Base-by-base conservation (phyloP, 371 early-diverging fungal genomes). In the Batrachochytrium dendrobatidis region DNA sequence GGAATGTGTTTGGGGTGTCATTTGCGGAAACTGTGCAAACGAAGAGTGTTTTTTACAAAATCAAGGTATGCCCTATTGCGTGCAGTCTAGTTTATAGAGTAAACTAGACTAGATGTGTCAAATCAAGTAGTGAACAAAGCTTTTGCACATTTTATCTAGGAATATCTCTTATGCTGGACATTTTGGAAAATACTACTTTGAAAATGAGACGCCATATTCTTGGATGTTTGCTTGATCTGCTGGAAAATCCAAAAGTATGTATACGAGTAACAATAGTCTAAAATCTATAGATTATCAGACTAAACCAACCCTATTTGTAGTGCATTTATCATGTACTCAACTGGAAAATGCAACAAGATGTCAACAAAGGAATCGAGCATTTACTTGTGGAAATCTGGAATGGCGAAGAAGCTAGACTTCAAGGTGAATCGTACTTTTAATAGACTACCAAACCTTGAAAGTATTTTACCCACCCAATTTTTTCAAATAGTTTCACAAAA, bases 181-280 rank as follows among this genome's bases (percentile, higher is more conserved):
- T 71, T 17, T 49, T 75, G 12, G 64, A 68, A 50, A 34, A 24
- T 7, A 22, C 58, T 18, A 43, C 62, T 12, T 34, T 55, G 25
- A 25, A 43, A 5, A 29, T 60, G 8, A 64, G 67, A 44, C 55
- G 63, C 53, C 75, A 75, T 50, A 62, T 65, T 22, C 34, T 75
- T 12, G 72, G 75, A 1, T 69, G 70, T 30, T 17, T 71, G 31
- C 56, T 75, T 1, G 75, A 75, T 50, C 53, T 75, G 26, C 55
- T 70, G 7, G 75, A 75, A 52, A 75, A 72, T 45, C 72, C 69
- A 35, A 71, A 75, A 56, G 73, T 69, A 34, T 3, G n/a, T n/a
- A n/a, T n/a, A n/a, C n/a, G n/a, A n/a, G 32, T 15, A 34, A 61
- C 29, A 7, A 26, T 5, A 0, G 0, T 45, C 29, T 32, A 3